Evolutionary conservation across 257 asterid genomes (phyloP), one percentile per base, ranked within the genome.

Genomic region (Salvia hispanica): DNA sequence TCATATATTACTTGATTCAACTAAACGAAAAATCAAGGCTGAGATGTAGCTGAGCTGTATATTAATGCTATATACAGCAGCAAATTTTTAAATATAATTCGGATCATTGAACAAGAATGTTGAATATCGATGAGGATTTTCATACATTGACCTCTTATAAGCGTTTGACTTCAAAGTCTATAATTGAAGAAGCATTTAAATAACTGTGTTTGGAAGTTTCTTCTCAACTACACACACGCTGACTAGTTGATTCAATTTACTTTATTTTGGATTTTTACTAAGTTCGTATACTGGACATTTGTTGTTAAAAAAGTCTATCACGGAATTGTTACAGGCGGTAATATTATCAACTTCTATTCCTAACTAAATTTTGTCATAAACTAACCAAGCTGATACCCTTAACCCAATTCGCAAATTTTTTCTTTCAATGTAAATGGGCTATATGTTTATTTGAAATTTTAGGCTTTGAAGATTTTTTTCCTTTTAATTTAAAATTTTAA

Each of bases 81-180:
- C 25, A 21, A 36, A 36, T 36, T 36, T 36, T 36, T 5, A 36
- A 36, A 36, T 36, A 36, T 36, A 36, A 36, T 36, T 36, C 4
- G 6, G 39, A 36, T 36, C 34, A 59, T 14, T 10, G 33, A 45
- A 63, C 59, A 64, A 33, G 57, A 63, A 63, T 63, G 34, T 64
- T 34, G 12, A 33, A 64, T 28, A 58, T 58, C n/a, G 25, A 61
- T 12, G 13, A 51, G 40, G 60, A 40, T 50, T 51, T 31, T 51
- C 51, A 37, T 46, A 13, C 58, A 47, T 51, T 66, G 71, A 48
- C 51, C 48, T 58, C 40, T 16, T 9, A 14, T 34, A 12, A 37
- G 13, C 15, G 9, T 66, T 52, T 66, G 62, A 66, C 71, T 52
- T 52, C 42, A 51, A 66, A 52, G 61, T 52, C 53, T 52, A 65